Percentiles rank a stretch among this genome's conserved stretches.
phyloP scores from a whole-genome alignment of 352 stramenopile species.

The Globisporangium spiculum region DNA sequence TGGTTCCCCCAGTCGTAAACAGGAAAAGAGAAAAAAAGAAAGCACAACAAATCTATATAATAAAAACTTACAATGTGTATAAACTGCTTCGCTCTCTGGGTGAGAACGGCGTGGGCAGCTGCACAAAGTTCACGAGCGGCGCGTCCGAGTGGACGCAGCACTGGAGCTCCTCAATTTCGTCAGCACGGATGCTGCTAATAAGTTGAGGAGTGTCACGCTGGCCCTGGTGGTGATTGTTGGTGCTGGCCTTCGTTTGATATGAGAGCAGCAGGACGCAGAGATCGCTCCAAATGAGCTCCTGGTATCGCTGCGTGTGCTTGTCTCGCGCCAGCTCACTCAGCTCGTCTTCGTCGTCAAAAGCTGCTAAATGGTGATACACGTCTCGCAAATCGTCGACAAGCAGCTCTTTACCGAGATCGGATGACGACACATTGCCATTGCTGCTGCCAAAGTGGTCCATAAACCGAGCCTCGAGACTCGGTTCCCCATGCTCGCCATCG shows the following conservation, averaged over 20 bases:
- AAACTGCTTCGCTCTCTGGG: neutral
- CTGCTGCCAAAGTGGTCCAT: conserved; percentile 19
- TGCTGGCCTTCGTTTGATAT: neutral
- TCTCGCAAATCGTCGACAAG: conserved; percentile 37
- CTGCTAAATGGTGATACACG: conserved; percentile 28
- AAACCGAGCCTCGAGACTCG: conserved; percentile 9
- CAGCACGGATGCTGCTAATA: neutral
- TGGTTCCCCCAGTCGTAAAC: neutral
- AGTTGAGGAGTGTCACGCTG: neutral
- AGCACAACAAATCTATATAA: conserved; percentile 4
- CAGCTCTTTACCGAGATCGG: conserved; percentile 14
- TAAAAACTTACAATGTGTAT: conserved; percentile 8
- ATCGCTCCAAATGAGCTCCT: conserved; percentile 41
- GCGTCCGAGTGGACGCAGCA: conserved; percentile 33
- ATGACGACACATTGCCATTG: no score
- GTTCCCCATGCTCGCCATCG: no score
- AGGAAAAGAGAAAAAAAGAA: neutral
- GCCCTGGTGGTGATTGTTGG: neutral
- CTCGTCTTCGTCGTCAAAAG: neutral
- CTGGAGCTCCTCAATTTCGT: conserved; percentile 25
- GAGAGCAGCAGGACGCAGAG: conserved; percentile 17
- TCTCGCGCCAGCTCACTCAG: neutral
- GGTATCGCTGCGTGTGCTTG: conserved; percentile 12
- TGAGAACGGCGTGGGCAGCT: neutral
- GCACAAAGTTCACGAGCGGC: conserved; percentile 23